Percentiles rank a stretch among this genome's conserved stretches.
Conservation (phyloP, 2,329 filamentous ascomycete genomes). For the Ascocoryne sarcoides region DNA sequence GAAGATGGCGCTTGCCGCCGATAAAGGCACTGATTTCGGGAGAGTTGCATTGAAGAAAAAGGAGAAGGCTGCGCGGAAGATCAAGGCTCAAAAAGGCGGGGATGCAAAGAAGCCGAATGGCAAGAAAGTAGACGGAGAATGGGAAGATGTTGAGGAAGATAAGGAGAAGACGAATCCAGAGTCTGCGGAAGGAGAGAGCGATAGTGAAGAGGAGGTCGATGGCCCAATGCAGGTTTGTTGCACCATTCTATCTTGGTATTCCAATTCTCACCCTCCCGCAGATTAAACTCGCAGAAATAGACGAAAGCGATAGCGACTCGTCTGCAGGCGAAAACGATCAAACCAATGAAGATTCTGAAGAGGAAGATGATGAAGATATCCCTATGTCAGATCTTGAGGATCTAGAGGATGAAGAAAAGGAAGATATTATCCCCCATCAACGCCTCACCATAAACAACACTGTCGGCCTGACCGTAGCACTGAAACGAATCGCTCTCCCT, state of each 20-base stretch:
- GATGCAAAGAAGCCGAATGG: conserved; percentile 23
- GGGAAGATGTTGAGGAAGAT: conserved; percentile 34
- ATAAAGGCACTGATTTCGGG: conserved; percentile 45
- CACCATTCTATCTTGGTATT: background rate
- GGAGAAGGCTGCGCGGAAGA: conserved; percentile 34
- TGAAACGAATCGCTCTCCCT: conserved; percentile 70
- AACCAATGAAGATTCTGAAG: conserved; percentile 41
- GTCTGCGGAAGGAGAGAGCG: conserved; percentile 28
- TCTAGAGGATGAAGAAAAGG: conserved; percentile 67
- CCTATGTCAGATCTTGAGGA: conserved; percentile 82
- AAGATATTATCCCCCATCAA: conserved; percentile 82
- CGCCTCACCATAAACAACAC: conserved; percentile 97
- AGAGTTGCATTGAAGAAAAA: conserved; percentile 34
- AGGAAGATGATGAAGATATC: conserved; percentile 78
- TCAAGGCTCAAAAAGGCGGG: conserved; percentile 38
- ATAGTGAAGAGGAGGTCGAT: conserved; percentile 30
- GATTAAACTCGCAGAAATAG: conserved; percentile 45
- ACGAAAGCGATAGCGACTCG: conserved; percentile 52
- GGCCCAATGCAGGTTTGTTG: conserved; percentile 18
- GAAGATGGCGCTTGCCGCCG: conserved; percentile 44
- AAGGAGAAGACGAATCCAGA: conserved; percentile 10
- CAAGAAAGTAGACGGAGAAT: conserved; percentile 23
- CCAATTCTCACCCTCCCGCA: conserved; percentile 20
- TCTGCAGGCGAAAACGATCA: conserved; percentile 39
- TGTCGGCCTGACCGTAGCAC: conserved; percentile 68